Evolutionary conservation across 768 basidiomycete genomes (phyloP).

Genomic region (Leccinum broughii): DNA sequence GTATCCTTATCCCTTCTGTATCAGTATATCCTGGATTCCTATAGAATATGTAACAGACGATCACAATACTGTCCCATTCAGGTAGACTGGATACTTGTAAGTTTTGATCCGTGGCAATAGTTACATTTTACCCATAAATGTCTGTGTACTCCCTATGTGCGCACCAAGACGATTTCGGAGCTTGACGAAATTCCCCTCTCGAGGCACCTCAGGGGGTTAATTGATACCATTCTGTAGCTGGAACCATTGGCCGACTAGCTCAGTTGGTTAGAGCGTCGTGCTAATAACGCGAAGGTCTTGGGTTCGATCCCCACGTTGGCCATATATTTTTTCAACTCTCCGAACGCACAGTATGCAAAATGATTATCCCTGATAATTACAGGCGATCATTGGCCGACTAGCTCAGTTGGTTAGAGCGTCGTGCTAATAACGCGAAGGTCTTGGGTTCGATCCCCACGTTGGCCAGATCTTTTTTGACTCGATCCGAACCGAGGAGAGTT

Average conservation of each 20-base stretch:
- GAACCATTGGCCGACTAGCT: conserved; percentile 71
- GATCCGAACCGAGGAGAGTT: not conserved
- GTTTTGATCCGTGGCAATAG: no score
- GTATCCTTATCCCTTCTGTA: no score
- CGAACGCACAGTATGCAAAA: no score
- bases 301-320: conserved; percentile 81
- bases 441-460: conserved; percentile 81
- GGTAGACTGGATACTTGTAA: no score
- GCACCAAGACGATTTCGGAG: no score
- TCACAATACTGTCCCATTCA: no score
- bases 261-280: conserved; percentile 94
- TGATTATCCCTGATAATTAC: fast-evolving
- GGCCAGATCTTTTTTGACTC: conserved; percentile 43
- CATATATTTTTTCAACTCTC: conserved; percentile 27
- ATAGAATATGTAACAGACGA: no score
- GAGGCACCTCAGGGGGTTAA: conserved; percentile 31
- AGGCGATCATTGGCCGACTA: conserved; percentile 37
- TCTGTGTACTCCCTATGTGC: no score
- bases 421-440: conserved; percentile 80
- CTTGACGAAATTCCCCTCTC: no score
- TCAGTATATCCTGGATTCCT: no score
- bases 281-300: conserved; percentile 79
- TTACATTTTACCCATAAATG: no score
- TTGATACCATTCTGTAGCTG: no score
- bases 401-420: conserved; percentile 95